phyloP scores from a whole-genome alignment of 2,329 filamentous ascomycete species.

The Chrysoporthe austroafricana region DNA sequence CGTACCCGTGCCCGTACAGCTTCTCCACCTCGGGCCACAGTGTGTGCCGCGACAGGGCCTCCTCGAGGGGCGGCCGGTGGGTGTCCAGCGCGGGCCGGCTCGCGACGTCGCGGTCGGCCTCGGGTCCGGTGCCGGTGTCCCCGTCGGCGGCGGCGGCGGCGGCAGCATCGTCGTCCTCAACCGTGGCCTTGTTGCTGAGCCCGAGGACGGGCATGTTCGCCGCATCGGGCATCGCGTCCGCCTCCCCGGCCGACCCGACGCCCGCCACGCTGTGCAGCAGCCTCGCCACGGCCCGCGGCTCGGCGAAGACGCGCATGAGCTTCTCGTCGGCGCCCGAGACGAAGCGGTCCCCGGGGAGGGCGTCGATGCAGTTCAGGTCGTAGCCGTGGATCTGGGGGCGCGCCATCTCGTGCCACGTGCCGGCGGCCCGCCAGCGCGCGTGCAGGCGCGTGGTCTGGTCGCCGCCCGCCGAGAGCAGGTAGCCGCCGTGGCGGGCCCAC shows the following conservation, averaged over 20 bases:
- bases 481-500: conserved; percentile 84
- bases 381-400: conserved; percentile 97
- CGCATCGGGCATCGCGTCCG: conserved; percentile 72
- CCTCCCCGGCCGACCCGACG: conserved; percentile 48
- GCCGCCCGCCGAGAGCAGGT: conserved; percentile 83
- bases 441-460: conserved; percentile 94
- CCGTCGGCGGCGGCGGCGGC: conserved; percentile 32
- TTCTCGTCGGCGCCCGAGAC: conserved; percentile 97
- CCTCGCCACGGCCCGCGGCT: conserved; percentile 80
- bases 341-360: conserved; percentile 74
- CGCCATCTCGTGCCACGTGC: conserved; percentile 93
- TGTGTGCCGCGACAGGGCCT: conserved; percentile 85
- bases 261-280: conserved; percentile 72
- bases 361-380: conserved; percentile 91
- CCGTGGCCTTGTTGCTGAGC: conserved; percentile 92
- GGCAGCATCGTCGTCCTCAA: conserved; percentile 48
- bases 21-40: conserved; percentile 97
- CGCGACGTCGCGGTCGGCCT: conserved; percentile 57
- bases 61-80: conserved; percentile 81
- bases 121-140: conserved; percentile 31
- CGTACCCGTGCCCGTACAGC: conserved; percentile 96
- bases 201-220: conserved; percentile 95
- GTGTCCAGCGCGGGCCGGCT: conserved; percentile 64
- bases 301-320: conserved; percentile 91
- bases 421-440: conserved; percentile 69